Evolutionary conservation across 257 asterid species (phyloP), one percentile per base, ranked within the genome.

Genomic region (Hygrophila difformis): DNA sequence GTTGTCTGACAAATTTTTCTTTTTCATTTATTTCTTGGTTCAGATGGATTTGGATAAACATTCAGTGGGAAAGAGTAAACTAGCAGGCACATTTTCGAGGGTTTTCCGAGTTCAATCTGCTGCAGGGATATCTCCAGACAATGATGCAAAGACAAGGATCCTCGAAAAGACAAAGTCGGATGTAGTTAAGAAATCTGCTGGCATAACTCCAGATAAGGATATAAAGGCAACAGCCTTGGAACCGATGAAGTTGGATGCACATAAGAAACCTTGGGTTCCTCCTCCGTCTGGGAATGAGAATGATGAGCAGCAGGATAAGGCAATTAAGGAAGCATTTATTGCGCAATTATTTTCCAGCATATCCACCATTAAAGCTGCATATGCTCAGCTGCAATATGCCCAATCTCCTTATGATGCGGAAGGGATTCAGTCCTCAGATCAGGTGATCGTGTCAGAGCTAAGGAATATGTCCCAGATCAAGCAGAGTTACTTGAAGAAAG

Each of bases 391-490:
- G 53, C 98, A 89, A 34, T 70, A 45, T 29, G 62, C 96, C 7
- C 92, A 89, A 62, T 66, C 71, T 18, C 98, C 98, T 2, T 89
- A 85, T 49, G 93, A 89, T 53, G 73, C 78, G 1, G 96, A 82
- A 24, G 92, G 78, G 29, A 86, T 86, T 55, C 93, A 79, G 9
- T 63, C 80, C 21, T 87, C 96, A 0, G 98, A 89, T 47, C 74
- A 56, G 53, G 26, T 50, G 23, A 58, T 89, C 12, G 77, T 82
- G 1, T 52, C 77, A 5, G 98, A 80, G 71, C 59, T 89, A 21
- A 79, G 67, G 60, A 82, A 36, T 5, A 29, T 89, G 48, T 86
- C 96, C 0, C 93, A 80, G 48, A 22, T 86, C 41, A 89, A 78
- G 67, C 87, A 77, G 47, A 62, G 60, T 57, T 79, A 55, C 39